Evolutionary conservation across 2,329 filamentous ascomycete genomes (phyloP).

Genomic region (Daldinia sp.): DNA sequence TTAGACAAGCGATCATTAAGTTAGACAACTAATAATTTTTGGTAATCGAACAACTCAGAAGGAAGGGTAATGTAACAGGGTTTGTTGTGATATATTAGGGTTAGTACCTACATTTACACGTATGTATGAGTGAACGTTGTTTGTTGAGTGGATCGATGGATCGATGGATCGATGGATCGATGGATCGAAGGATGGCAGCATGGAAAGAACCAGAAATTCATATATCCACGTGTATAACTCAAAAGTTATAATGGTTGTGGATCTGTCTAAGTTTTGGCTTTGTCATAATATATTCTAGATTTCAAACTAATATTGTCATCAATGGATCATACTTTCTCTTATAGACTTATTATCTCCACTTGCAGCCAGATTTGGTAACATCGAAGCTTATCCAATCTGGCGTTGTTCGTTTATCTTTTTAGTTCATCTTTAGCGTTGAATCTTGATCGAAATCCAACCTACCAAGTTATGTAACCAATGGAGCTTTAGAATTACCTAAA

Average conservation of each 20-base stretch:
- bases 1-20: neutral
- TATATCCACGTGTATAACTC: neutral
- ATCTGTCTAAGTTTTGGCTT: no score
- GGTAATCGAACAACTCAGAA: neutral
- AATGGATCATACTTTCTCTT: no score
- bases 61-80: neutral
- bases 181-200: neutral
- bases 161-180: neutral
- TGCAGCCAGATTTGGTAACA: no score
- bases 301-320: no score
- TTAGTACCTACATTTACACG: neutral
- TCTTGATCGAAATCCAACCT: no score
- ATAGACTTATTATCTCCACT: no score
- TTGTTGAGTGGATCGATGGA: neutral
- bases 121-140: neutral
- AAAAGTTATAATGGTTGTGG: neutral
- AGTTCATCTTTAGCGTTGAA: no score
- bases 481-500: no score
- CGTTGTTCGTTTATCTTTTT: no score
- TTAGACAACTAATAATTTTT: neutral
- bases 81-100: neutral
- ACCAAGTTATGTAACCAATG: neutral
- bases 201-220: neutral
- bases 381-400: no score
- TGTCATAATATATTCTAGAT: no score